A percentile compares a stretch with the other conserved stretches of the same genome.
These are phyloP conservation scores for Leptosphaerulina australis DNA, from an alignment of 2,329 filamentous ascomycete genomes.

Conservation along the genomic window DNA sequence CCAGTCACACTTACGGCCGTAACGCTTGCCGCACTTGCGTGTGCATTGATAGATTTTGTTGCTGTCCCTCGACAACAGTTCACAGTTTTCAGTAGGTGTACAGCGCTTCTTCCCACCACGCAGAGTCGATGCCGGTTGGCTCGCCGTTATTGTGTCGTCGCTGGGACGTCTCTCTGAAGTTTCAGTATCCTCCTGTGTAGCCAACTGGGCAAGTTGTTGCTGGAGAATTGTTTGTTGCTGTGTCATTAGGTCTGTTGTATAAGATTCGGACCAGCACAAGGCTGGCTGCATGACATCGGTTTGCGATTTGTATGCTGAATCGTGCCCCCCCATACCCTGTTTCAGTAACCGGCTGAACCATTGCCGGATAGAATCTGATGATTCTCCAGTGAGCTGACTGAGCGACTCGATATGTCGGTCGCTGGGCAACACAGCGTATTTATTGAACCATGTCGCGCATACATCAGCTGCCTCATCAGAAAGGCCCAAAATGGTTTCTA, in stretches of 20 bases:
- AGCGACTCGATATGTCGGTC: slow-evolving; percentile 46
- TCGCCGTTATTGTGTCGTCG: slow-evolving; percentile 25
- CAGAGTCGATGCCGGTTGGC: slow-evolving; percentile 22
- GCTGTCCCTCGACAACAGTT: slow-evolving; percentile 38
- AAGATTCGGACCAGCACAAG: slow-evolving; percentile 30
- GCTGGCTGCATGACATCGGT: slow-evolving; percentile 37
- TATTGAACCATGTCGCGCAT: slow-evolving; percentile 48
- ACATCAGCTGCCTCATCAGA: slow-evolving; percentile 47
- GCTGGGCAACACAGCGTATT: slow-evolving; percentile 46
- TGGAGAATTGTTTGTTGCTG: slow-evolving; percentile 12
- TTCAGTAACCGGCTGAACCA: slow-evolving; percentile 48
- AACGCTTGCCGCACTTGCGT: slow-evolving; percentile 47
- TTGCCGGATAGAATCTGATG: slow-evolving; percentile 39
- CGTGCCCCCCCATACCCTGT: slow-evolving; percentile 45
- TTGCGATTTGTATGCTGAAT: slow-evolving; percentile 49
- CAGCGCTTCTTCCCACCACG: slow-evolving; percentile 46
- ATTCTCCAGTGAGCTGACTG: slow-evolving; percentile 45
- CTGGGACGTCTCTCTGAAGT: slow-evolving; percentile 24
- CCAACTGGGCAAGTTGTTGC: slow-evolving; percentile 4
- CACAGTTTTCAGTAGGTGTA: slow-evolving; percentile 39
- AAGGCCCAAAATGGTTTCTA: slow-evolving; percentile 27
- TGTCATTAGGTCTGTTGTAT: slow-evolving; percentile 23
- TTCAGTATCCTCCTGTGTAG: slow-evolving; percentile 18
- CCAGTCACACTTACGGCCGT: slow-evolving; percentile 49
- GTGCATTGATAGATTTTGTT: slow-evolving; percentile 50